phyloP scores from a whole-genome alignment of 208 protist genomes.

The Crithidia mellificae region DNA sequence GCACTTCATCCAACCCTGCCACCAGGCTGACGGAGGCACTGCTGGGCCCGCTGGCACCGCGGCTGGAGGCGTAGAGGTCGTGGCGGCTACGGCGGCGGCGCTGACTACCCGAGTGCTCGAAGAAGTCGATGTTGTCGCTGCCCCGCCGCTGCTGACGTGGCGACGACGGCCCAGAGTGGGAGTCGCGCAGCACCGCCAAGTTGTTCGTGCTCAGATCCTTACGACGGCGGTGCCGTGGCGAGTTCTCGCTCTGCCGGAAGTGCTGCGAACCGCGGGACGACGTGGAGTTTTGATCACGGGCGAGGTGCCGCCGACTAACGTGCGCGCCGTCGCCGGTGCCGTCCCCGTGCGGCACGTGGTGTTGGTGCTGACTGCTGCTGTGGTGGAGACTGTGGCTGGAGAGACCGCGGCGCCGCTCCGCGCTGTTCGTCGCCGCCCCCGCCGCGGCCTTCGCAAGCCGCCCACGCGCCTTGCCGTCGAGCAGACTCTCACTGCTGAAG shows the following conservation, averaged over 20 bases:
- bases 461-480: constrained; percentile 22
- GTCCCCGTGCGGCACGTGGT: background rate
- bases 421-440: constrained; percentile 18
- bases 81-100: constrained; percentile 15
- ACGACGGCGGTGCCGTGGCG: background rate
- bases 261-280: constrained; percentile 9
- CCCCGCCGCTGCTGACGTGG: background rate
- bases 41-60: constrained; percentile 1
- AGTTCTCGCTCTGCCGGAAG: background rate
- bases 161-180: background rate
- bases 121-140: background rate
- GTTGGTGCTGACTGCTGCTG: background rate
- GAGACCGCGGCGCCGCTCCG: constrained; percentile 12
- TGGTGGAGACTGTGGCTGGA: background rate
- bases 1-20: constrained; percentile 17
- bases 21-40: constrained; percentile 22
- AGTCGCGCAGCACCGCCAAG: background rate
- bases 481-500: constrained; percentile 32
- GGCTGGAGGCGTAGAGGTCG: constrained; percentile 5
- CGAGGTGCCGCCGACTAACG: background rate
- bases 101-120: constrained; percentile 7
- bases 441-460: constrained; percentile 27
- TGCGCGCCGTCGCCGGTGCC: background rate
- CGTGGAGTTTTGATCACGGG: constrained; percentile 1
- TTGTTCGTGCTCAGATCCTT: background rate